Evolutionary conservation across 2,329 filamentous ascomycete genomes (phyloP).

Genomic region (Apiospora malaysiana): DNA sequence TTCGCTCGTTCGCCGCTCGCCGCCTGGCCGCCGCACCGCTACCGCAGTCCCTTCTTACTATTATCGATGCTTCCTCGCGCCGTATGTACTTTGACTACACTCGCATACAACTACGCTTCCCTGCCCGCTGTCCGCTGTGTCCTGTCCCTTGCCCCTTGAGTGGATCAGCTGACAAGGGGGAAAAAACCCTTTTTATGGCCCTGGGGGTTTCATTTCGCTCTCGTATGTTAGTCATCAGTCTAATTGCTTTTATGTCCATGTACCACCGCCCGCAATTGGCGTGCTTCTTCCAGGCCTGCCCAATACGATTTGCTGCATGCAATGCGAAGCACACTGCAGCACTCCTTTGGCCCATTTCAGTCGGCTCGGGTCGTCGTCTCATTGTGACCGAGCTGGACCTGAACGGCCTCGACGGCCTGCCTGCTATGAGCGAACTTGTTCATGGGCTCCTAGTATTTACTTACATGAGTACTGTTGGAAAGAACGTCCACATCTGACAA

Average conservation of each 20-base stretch:
- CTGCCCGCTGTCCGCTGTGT: too few relatives aligned
- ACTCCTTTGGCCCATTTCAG: neutral
- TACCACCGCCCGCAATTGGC: neutral
- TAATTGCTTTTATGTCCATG: neutral
- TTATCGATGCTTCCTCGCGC: neutral
- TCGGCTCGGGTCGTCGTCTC: neutral
- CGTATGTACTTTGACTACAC: neutral
- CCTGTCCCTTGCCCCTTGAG: neutral
- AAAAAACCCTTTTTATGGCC: constrained; percentile 4
- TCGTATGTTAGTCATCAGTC: constrained; percentile 11
- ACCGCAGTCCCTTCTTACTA: neutral
- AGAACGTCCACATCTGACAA: neutral
- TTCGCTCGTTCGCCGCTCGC: neutral
- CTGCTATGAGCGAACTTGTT: neutral
- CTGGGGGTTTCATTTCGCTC: constrained; percentile 8
- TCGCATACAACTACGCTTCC: too few relatives aligned
- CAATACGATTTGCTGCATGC: neutral
- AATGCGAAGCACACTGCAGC: neutral
- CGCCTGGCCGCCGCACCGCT: neutral
- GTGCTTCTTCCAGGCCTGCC: neutral
- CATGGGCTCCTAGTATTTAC: too few relatives aligned
- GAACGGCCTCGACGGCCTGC: neutral
- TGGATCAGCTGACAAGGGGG: neutral
- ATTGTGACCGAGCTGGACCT: neutral
- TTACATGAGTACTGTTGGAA: neutral